These are phyloP conservation scores for Solanum medicagineum DNA, from an alignment of 257 asterid genomes.

Conservation along the genomic window DNA sequence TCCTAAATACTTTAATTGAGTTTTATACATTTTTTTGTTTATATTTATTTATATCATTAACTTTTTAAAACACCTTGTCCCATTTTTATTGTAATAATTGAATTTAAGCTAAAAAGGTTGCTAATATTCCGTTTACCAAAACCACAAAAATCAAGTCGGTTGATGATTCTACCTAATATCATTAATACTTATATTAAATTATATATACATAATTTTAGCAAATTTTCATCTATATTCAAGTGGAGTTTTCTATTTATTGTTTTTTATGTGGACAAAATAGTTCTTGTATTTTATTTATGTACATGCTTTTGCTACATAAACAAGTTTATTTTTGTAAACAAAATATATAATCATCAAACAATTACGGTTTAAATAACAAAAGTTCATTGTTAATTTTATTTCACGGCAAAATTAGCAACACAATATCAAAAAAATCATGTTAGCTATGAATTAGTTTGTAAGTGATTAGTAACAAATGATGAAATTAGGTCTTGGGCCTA, in stretches of 20 bases:
- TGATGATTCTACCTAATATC: neutral
- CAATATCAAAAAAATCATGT: neutral
- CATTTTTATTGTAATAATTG: neutral
- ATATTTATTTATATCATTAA: neutral
- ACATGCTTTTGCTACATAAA: neutral
- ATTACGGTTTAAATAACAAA: too few species aligned
- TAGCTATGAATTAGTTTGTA: neutral
- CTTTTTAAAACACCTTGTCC: too few species aligned
- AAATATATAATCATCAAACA: too few species aligned
- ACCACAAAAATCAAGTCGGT: neutral
- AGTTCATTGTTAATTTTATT: too few species aligned
- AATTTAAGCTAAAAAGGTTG: neutral
- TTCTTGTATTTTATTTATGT: neutral
- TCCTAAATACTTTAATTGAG: neutral
- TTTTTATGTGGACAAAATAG: neutral
- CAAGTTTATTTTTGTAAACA: too few species aligned
- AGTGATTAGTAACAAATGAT: too few species aligned
- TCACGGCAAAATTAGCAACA: too few species aligned
- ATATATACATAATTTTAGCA: neutral
- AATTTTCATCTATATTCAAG: neutral
- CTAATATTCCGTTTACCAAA: neutral
- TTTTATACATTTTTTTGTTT: neutral
- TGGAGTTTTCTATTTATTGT: neutral
- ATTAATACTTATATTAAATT: neutral
- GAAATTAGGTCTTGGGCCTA: too few species aligned